Conservation (phyloP, 1,284 basidiomycete genomes). For the Peniophora sp. region DNA sequence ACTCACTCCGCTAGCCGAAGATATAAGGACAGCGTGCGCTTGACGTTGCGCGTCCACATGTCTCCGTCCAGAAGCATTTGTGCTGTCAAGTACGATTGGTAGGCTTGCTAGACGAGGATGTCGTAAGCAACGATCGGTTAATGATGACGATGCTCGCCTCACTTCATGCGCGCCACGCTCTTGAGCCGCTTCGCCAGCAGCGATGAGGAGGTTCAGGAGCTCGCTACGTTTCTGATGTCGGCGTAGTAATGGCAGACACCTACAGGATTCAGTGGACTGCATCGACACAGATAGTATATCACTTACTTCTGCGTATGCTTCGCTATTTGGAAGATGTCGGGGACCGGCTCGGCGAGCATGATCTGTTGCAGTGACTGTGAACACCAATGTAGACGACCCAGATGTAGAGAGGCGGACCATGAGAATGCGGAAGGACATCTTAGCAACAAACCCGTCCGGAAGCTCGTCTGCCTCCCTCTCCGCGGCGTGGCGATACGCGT, state of each 20-base stretch:
- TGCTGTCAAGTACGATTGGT: conserved; percentile 52
- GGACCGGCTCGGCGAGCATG: conserved; percentile 53
- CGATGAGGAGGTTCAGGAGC: conserved; percentile 48
- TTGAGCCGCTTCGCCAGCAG: conserved; percentile 64
- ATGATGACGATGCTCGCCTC: conserved; percentile 5
- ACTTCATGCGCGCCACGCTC: conserved; percentile 67
- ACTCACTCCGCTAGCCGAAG: conserved; percentile 55
- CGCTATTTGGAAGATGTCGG: conserved; percentile 58
- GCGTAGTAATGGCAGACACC: conserved; percentile 52
- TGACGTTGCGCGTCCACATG: conserved; percentile 43
- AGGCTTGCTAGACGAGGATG: conserved; percentile 36
- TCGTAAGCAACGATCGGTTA: neutral
- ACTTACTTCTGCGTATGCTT: conserved; percentile 56
- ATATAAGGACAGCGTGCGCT: conserved; percentile 41
- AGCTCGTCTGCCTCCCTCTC: conserved; percentile 47
- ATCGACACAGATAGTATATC: neutral
- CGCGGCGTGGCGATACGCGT: conserved; percentile 63
- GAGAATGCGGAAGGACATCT: conserved; percentile 52
- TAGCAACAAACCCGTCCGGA: conserved; percentile 42
- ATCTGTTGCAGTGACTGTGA: no score
- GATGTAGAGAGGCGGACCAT: conserved; percentile 22
- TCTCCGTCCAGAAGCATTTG: conserved; percentile 42
- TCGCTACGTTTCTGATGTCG: conserved; percentile 55
- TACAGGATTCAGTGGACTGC: conserved; percentile 14
- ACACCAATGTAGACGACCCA: conserved; percentile 44